Evolutionary conservation across 176 grass and related monocot genomes (phyloP).

Genomic region (Oryza meyeriana): DNA sequence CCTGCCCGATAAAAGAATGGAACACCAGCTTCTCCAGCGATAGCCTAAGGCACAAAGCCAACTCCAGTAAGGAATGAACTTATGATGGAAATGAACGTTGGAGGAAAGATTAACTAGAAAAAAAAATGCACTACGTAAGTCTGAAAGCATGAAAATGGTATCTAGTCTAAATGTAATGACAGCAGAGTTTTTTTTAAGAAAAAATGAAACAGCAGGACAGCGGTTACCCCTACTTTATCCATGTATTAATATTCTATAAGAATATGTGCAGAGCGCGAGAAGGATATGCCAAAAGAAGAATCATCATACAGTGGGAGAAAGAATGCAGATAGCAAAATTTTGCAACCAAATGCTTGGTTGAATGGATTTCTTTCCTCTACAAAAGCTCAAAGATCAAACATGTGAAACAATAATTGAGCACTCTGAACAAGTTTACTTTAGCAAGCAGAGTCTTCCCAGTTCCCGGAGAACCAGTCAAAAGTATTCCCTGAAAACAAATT

Average conservation of each 20-base stretch:
- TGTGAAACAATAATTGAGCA: slow-evolving; percentile 11
- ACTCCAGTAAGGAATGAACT: slow-evolving; percentile 20
- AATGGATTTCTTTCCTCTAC: neutral
- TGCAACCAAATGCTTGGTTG: neutral
- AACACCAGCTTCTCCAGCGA: slow-evolving; percentile 98
- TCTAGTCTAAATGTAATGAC: neutral
- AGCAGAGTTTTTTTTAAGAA: neutral
- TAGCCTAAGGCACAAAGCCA: slow-evolving; percentile 61
- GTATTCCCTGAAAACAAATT: slow-evolving; percentile 69
- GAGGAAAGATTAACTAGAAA: slow-evolving; percentile 1
- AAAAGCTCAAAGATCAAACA: neutral
- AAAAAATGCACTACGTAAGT: neutral
- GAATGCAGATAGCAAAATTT: neutral
- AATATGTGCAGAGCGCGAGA: neutral
- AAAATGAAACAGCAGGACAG: neutral
- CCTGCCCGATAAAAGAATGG: slow-evolving; percentile 99
- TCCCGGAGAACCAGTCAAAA: slow-evolving; percentile 94
- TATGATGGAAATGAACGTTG: slow-evolving; percentile 11
- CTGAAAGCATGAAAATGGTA: slow-evolving; percentile 1
- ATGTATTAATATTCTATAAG: slow-evolving; percentile 8
- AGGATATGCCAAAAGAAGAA: neutral
- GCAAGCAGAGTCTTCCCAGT: slow-evolving; percentile 94
- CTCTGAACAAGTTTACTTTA: slow-evolving; percentile 57
- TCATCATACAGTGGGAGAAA: neutral
- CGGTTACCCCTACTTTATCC: neutral